These are phyloP conservation scores for Linnemannia exigua DNA, from an alignment of 192 early-diverging fungal genomes.

Conservation along the genomic window DNA sequence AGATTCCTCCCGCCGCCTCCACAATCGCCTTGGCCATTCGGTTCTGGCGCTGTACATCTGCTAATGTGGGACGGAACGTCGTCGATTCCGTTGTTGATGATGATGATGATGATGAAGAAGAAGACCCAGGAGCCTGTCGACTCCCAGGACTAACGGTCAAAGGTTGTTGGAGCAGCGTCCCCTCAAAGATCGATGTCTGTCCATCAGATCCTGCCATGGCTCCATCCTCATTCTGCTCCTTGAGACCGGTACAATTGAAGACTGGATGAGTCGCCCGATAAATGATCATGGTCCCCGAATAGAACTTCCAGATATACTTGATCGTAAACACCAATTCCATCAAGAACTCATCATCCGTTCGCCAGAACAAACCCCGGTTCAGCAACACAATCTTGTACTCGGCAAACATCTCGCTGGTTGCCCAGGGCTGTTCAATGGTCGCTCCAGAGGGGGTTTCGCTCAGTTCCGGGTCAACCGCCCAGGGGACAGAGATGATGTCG, in stretches of 20 bases:
- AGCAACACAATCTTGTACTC: slow-evolving; percentile 60
- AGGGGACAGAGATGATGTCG: slow-evolving; percentile 59
- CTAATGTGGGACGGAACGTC: slow-evolving; percentile 32
- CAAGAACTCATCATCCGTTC: slow-evolving; percentile 57
- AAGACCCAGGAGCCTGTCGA: neutral
- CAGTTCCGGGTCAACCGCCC: slow-evolving; percentile 18
- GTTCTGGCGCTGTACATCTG: slow-evolving; percentile 63
- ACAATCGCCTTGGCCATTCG: slow-evolving; percentile 63
- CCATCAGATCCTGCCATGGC: slow-evolving; percentile 18
- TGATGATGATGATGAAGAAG: neutral
- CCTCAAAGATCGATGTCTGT: slow-evolving; percentile 10
- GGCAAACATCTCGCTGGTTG: slow-evolving; percentile 11
- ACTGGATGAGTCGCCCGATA: slow-evolving; percentile 57
- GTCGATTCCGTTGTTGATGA: slow-evolving; percentile 19
- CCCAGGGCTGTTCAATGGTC: slow-evolving; percentile 60
- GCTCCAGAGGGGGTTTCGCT: slow-evolving; percentile 30
- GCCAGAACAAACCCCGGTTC: slow-evolving; percentile 56
- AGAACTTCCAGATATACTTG: slow-evolving; percentile 41
- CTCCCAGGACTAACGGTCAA: neutral
- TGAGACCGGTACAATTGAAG: slow-evolving; percentile 27
- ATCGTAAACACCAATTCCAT: slow-evolving; percentile 55
- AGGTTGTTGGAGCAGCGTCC: slow-evolving; percentile 1
- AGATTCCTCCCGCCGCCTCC: slow-evolving; percentile 66
- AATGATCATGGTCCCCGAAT: slow-evolving; percentile 56
- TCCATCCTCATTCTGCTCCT: slow-evolving; percentile 30